Evolutionary conservation across 2,329 filamentous ascomycete genomes (phyloP).

Genomic region (Fusarium ramigenum): DNA sequence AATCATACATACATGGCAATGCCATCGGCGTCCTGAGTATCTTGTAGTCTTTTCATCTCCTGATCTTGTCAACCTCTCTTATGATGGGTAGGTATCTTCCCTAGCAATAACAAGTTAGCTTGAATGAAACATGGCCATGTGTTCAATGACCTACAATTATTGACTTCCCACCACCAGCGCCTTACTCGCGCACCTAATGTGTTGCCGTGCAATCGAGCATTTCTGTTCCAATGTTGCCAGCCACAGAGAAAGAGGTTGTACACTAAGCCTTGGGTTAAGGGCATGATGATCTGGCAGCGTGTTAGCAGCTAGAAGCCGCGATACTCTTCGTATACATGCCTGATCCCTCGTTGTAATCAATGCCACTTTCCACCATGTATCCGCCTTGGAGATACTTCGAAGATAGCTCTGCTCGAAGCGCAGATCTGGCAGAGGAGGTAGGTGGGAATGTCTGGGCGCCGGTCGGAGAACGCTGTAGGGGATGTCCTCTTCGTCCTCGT

Average conservation of each 20-base stretch:
- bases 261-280: constrained; percentile 85
- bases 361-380: constrained; percentile 80
- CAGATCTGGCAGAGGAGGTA: constrained; percentile 82
- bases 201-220: constrained; percentile 78
- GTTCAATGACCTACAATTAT: constrained; percentile 66
- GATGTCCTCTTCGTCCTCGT: constrained; percentile 67
- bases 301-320: neutral
- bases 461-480: constrained; percentile 72
- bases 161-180: constrained; percentile 95
- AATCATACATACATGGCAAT: neutral
- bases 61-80: constrained; percentile 11
- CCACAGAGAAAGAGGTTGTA: constrained; percentile 87
- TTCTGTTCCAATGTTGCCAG: constrained; percentile 90
- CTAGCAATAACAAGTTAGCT: constrained; percentile 5
- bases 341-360: constrained; percentile 92
- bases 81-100: constrained; percentile 69
- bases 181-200: constrained; percentile 80
- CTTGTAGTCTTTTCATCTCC: neutral
- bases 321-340: constrained; percentile 57
- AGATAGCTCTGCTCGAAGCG: constrained; percentile 99
- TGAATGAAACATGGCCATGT: neutral
- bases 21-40: neutral
- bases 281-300: constrained; percentile 75
- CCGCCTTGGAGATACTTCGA: constrained; percentile 82
- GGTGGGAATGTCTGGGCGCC: constrained; percentile 55